A percentile compares a stretch with the other conserved stretches of the same genome.
phyloP scores from a whole-genome alignment of 148 eudicot species.

The Salicornia ramosissima region DNA sequence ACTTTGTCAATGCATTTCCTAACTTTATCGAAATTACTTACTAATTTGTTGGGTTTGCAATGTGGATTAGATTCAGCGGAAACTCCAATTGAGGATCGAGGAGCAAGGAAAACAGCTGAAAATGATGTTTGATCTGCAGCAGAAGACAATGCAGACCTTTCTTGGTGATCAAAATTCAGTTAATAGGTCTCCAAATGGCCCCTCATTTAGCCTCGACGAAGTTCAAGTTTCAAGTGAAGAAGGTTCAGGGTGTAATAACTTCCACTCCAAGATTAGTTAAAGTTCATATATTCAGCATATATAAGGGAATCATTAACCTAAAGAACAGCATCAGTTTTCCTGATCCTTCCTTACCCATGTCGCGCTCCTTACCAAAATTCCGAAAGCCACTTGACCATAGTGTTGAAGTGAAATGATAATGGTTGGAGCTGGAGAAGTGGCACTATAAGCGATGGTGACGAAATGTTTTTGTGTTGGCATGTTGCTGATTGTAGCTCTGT shows the following conservation, averaged over 20 bases:
- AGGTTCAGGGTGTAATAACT: slow-evolving; percentile 26
- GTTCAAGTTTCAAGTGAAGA: slow-evolving; percentile 31
- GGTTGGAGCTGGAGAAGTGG: slow-evolving; percentile 5
- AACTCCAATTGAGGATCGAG: slow-evolving; percentile 72
- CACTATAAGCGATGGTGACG: slow-evolving; percentile 8
- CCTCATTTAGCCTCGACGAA: slow-evolving; percentile 31
- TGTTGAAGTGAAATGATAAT: neutral
- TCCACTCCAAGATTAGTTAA: slow-evolving; percentile 34
- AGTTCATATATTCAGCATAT: neutral
- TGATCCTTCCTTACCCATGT: too few relatives aligned
- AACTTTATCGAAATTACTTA: too few relatives aligned
- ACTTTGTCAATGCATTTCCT: too few relatives aligned
- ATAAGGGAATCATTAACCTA: too few relatives aligned
- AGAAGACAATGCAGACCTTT: slow-evolving; percentile 32
- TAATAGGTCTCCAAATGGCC: slow-evolving; percentile 23
- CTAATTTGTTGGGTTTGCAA: neutral
- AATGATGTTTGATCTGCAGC: slow-evolving; percentile 74
- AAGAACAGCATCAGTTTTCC: too few relatives aligned
- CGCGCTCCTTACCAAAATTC: too few relatives aligned
- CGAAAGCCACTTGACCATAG: neutral
- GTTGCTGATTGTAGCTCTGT: slow-evolving; percentile 5
- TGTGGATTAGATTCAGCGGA: slow-evolving; percentile 58
- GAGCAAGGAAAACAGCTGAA: slow-evolving; percentile 79
- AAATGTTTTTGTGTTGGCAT: neutral
- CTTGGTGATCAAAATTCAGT: slow-evolving; percentile 30